Evolutionary conservation across 2,329 filamentous ascomycete species (phyloP).

Genomic region (Stachybotrys elegans): DNA sequence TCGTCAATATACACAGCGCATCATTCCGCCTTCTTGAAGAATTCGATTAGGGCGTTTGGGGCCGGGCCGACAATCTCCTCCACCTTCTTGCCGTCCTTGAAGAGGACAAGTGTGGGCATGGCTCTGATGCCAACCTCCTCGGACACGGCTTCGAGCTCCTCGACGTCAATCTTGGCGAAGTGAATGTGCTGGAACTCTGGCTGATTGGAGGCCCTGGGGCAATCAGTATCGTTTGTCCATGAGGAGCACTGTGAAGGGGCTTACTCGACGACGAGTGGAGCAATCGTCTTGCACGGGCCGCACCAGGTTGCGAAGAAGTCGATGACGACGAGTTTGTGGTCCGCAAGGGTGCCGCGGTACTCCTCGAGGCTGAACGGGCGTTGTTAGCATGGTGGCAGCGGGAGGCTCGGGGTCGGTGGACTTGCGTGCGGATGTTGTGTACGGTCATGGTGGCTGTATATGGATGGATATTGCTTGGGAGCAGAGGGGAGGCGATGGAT

Average conservation of each 20-base stretch:
- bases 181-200: constrained; percentile 53
- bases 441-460: constrained; percentile 34
- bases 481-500: too few species aligned
- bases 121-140: constrained; percentile 75
- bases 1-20: too few species aligned
- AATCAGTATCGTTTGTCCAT: background rate
- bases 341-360: constrained; percentile 47
- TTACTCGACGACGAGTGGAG: constrained; percentile 55
- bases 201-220: constrained; percentile 17
- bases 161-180: constrained; percentile 90
- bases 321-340: constrained; percentile 59
- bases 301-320: constrained; percentile 91
- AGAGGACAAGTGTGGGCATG: constrained; percentile 87
- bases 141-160: constrained; percentile 69
- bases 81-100: constrained; percentile 71
- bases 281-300: constrained; percentile 87
- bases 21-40: background rate
- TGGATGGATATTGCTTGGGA: too few species aligned
- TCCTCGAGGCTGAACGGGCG: constrained; percentile 55
- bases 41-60: constrained; percentile 30
- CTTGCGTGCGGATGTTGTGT: constrained; percentile 31
- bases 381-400: background rate
- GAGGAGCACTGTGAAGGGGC: constrained; percentile 2
- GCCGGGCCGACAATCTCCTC: constrained; percentile 75
- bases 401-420: background rate